Conservation (phyloP, 495 filamentous ascomycete species). For the Apodospora peruviana region DNA sequence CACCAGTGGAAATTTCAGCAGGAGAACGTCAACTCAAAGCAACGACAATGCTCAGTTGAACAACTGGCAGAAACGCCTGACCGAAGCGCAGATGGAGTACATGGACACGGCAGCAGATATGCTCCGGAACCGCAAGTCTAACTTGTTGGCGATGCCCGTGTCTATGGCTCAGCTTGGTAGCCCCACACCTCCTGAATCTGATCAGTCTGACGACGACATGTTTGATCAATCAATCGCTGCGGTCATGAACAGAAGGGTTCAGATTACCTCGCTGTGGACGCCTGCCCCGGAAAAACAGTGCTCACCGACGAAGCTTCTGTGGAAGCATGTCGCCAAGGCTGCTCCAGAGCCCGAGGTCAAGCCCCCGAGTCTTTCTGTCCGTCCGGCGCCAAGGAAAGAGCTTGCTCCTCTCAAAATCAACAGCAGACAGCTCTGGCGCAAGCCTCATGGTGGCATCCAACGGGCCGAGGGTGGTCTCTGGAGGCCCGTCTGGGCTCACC, state of each 20-base stretch:
- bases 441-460: slow-evolving; percentile 20
- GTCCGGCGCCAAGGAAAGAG: slow-evolving; percentile 27
- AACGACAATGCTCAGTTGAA: slow-evolving; percentile 14
- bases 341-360: slow-evolving; percentile 8
- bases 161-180: slow-evolving; percentile 35
- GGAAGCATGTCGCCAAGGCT: slow-evolving; percentile 8
- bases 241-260: background rate
- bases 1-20: slow-evolving; percentile 21
- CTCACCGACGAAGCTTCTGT: slow-evolving; percentile 7
- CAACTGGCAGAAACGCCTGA: slow-evolving; percentile 27
- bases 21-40: slow-evolving; percentile 11
- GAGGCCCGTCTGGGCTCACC: slow-evolving; percentile 25
- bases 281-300: background rate
- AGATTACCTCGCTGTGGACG: slow-evolving; percentile 19
- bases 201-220: slow-evolving; percentile 27
- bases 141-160: slow-evolving; percentile 35
- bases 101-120: slow-evolving; percentile 34
- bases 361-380: slow-evolving; percentile 24
- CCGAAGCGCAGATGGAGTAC: slow-evolving; percentile 41
- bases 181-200: slow-evolving; percentile 45
- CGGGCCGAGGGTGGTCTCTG: slow-evolving; percentile 29
- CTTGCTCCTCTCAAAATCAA: slow-evolving; percentile 25
- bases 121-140: slow-evolving; percentile 28
- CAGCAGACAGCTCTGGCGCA: slow-evolving; percentile 36
- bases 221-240: slow-evolving; percentile 13